A percentile compares a stretch with the other conserved stretches of the same genome.
Conservation (phyloP, 208 protist species). For the Trypanosoma congolense region DNA sequence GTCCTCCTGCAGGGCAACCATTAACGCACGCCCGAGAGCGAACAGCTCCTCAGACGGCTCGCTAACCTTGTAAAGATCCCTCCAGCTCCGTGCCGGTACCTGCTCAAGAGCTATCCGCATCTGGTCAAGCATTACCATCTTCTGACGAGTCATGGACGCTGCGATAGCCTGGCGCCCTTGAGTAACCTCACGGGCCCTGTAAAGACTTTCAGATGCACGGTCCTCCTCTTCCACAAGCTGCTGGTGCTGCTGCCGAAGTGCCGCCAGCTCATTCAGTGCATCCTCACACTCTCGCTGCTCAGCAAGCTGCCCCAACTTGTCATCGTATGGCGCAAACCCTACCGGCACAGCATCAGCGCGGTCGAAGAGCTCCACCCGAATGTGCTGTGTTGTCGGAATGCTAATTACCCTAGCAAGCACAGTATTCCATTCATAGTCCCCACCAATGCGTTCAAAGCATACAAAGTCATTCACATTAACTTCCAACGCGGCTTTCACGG, state of each 20-base stretch:
- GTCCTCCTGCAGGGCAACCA: slow-evolving; percentile 74
- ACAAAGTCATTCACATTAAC: slow-evolving; percentile 69
- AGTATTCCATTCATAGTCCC: slow-evolving; percentile 48
- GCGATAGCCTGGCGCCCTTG: slow-evolving; percentile 35
- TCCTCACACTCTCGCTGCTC: slow-evolving; percentile 28
- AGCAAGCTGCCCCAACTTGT: slow-evolving; percentile 35
- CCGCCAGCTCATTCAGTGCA: slow-evolving; percentile 51
- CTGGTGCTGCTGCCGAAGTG: slow-evolving; percentile 40
- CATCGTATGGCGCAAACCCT: slow-evolving; percentile 26
- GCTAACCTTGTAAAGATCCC: slow-evolving; percentile 30
- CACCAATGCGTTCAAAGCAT: slow-evolving; percentile 57
- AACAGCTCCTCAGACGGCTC: slow-evolving; percentile 25
- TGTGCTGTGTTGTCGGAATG: slow-evolving; percentile 45
- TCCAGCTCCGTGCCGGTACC: slow-evolving; percentile 52
- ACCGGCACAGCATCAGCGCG: slow-evolving; percentile 37
- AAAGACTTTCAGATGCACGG: slow-evolving; percentile 40
- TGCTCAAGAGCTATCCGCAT: slow-evolving; percentile 28
- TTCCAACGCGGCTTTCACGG: too few species aligned
- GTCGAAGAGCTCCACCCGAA: slow-evolving; percentile 59
- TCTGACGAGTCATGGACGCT: slow-evolving; percentile 23
- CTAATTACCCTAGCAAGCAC: slow-evolving; percentile 53
- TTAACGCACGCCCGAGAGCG: slow-evolving; percentile 39
- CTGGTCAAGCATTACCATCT: slow-evolving; percentile 45
- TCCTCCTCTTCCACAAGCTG: slow-evolving; percentile 40
- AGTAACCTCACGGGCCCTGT: slow-evolving; percentile 43